phyloP scores from a whole-genome alignment of 179 eudicot species.

The Spergularia azorica region DNA sequence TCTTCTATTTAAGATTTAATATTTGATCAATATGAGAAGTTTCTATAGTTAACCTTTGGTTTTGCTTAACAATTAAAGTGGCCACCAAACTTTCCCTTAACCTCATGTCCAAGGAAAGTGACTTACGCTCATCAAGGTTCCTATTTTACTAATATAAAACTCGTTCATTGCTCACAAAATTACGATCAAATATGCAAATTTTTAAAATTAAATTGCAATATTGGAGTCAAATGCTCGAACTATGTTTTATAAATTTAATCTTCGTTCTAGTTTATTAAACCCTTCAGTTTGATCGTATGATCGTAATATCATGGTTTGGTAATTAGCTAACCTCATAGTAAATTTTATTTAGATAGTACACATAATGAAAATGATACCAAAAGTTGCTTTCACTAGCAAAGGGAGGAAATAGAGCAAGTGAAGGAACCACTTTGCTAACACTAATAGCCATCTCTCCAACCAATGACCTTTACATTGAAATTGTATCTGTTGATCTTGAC shows the following conservation, averaged over 20 bases:
- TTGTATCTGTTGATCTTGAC: constrained; percentile 26
- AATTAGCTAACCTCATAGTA: too few relatives aligned
- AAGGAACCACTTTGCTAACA: constrained; percentile 30
- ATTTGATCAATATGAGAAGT: constrained; percentile 13
- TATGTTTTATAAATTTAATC: too few relatives aligned
- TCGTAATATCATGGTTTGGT: too few relatives aligned
- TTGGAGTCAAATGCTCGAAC: too few relatives aligned
- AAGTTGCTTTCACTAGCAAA: constrained; percentile 24
- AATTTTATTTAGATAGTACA: neutral
- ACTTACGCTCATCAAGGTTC: neutral
- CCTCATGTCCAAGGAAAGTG: constrained; percentile 14
- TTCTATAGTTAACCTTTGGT: constrained; percentile 13
- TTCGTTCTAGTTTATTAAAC: too few relatives aligned
- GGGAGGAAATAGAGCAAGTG: constrained; percentile 25
- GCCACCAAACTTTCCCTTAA: constrained; percentile 19
- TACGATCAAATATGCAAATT: too few relatives aligned
- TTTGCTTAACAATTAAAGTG: constrained; percentile 25
- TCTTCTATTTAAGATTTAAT: constrained; percentile 15
- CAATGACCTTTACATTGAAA: constrained; percentile 15
- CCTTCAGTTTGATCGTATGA: too few relatives aligned
- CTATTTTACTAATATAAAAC: too few relatives aligned
- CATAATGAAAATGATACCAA: neutral
- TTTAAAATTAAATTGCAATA: too few relatives aligned
- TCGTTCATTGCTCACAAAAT: too few relatives aligned
- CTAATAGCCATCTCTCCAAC: neutral